Evolutionary conservation across 352 stramenopile species (phyloP), one percentile per base, ranked within the genome.

Genomic region (Phytopythium cucurbitacearum): DNA sequence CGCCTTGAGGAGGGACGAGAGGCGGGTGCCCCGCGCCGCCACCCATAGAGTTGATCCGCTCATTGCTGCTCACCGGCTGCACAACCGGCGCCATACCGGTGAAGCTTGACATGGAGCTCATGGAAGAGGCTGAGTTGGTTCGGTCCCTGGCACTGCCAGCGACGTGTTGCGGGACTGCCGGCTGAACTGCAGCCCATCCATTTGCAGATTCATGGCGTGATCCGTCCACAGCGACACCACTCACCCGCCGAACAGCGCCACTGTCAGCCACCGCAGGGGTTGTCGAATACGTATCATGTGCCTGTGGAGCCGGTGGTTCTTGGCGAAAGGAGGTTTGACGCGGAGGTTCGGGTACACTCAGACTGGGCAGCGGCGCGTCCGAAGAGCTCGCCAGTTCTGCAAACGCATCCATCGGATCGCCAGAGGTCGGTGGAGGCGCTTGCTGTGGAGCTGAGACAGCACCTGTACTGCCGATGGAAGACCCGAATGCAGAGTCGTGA

Each of bases 401-500:
- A 56, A 89, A 91, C 11, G 80, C 74, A 33, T 81, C 81, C 62
- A 76, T 79, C 7, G 76, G 61, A 34, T 85, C 67, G 13, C 56
- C 64, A 1, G 38, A 70, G 40, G 55, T 36, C 13, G 53, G n/a
- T 15, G 47, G 40, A 39, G 15, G 53, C 38, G 57, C 40, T 47
- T 65, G 57, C 48, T 68, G 59, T 21, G 40, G 53, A 46, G 15
- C 36, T 10, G 36, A 39, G 6, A 21, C 43, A 2, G 56, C 59
- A 47, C 57, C 59, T 12, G 65, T 67, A 7, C 13, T 45, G 9
- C 47, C 51, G 4, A 33, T 49, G 15, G 39, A 4, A 4, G 33
- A n/a, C n/a, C 73, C 71, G 65, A 89, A 92, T 12, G 68, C 77
- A 36, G 77, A 76, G 33, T 92, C 73, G 28, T 62, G 50, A 56